Base-by-base conservation (phyloP, 2,329 filamentous ascomycete species). In the Fusarium verticillioides region DNA sequence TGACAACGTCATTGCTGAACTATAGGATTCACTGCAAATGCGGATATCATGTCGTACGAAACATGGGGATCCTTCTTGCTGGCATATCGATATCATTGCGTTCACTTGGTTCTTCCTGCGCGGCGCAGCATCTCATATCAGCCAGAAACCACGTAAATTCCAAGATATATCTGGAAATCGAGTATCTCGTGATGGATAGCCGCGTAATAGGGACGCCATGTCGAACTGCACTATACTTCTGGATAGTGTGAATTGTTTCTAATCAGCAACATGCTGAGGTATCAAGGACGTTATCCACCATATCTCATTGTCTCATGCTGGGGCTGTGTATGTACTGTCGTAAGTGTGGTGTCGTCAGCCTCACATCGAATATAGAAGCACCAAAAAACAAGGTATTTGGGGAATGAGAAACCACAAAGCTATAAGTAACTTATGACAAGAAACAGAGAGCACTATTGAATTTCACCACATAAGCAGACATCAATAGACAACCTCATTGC, bases 91-190 rank as follows among this genome's bases (percentile, higher is more conserved):
- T 43, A 34, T 36, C 52, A 37, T 28, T 32, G 39, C 52, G 54
- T 44, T 47, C 26, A 32, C 46, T 50, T 60, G 34, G 44, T 61
- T 32, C 58, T 54, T 46, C 39, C 21, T 42, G n/a, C n/a, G 67
- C 65, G 67, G 60, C 67, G 65, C 65, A 69, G 67, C 65, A 59
- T 42, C 65, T 70, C 67, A 65, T 70, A 62, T 69, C 42, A 50
- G 32, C 32, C 30, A 46, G 37, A 26, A 44, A 50, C 40, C 30
- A 49, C 42, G 40, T 50, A 52, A 37, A 53, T 58, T 47, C 26
- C 34, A 47, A 30, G 28, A 40, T 49, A 61, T 61, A 53, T 54
- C 43, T 60, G 32, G 42, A 30, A 34, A 43, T 42, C 18, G 23
- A 42, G 39, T 39, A 40, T 59, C 59, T 39, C 44, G 40, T 63